phyloP scores from a whole-genome alignment of 495 filamentous ascomycete genomes.

The Penicillium maclennaniae region DNA sequence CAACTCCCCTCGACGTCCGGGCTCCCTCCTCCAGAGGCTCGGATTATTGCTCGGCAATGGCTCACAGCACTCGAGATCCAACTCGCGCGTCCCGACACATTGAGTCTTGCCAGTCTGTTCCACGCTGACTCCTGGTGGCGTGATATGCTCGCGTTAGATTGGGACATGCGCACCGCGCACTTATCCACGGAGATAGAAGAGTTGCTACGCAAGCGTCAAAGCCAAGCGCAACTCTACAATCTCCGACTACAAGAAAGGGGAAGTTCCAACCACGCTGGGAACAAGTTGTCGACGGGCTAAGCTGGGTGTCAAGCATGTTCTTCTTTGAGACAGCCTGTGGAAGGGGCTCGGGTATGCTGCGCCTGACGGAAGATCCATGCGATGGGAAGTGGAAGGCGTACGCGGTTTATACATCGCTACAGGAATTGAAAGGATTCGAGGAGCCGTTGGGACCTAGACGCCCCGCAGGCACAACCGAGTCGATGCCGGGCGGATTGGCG shows the following conservation, averaged over 20 bases:
- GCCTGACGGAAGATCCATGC: slow-evolving; percentile 45
- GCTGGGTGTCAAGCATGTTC: slow-evolving; percentile 51
- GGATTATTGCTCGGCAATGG: slow-evolving; percentile 36
- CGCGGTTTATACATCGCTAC: slow-evolving; percentile 57
- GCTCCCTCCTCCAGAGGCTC: slow-evolving; percentile 17
- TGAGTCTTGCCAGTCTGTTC: slow-evolving; percentile 39
- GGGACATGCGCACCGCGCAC: slow-evolving; percentile 55
- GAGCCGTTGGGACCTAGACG: slow-evolving; percentile 49
- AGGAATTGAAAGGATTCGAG: slow-evolving; percentile 47
- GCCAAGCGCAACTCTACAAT: slow-evolving; percentile 27
- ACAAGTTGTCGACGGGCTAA: slow-evolving; percentile 38
- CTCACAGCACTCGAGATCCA: slow-evolving; percentile 26
- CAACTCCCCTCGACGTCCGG: slow-evolving; percentile 28
- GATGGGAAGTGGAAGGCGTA: slow-evolving; percentile 60
- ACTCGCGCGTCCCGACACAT: slow-evolving; percentile 16
- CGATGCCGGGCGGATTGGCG: slow-evolving; percentile 51
- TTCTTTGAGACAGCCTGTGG: slow-evolving; percentile 51
- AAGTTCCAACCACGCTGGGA: slow-evolving; percentile 41
- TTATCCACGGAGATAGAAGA: slow-evolving; percentile 42
- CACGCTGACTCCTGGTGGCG: slow-evolving; percentile 58
- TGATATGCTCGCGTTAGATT: slow-evolving; percentile 58
- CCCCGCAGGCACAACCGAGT: slow-evolving; percentile 52
- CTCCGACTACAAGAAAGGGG: slow-evolving; percentile 42
- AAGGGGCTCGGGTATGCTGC: slow-evolving; percentile 52
- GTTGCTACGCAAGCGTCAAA: slow-evolving; percentile 42